Conservation (phyloP, 371 early-diverging fungal genomes). For the Modicella reniformis region DNA sequence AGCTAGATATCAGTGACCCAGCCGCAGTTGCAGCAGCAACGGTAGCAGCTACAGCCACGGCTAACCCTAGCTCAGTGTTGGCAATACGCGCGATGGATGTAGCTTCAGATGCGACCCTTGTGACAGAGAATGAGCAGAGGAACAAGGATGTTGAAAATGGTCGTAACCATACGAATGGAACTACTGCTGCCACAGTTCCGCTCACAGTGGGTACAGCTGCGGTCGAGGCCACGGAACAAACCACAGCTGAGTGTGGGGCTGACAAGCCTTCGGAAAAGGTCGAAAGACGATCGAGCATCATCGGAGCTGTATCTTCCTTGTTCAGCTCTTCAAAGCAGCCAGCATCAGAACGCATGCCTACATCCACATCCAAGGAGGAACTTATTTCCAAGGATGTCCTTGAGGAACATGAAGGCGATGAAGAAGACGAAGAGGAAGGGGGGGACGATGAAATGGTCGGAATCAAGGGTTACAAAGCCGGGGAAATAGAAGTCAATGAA, state of each 20-base stretch:
- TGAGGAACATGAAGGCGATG: conserved; percentile 14
- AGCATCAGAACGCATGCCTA: not conserved
- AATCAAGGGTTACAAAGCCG: not conserved
- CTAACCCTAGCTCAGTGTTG: not conserved
- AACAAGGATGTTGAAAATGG: no score
- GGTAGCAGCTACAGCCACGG: not conserved
- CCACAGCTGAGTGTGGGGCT: not conserved
- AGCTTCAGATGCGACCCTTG: not conserved
- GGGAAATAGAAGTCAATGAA: not conserved
- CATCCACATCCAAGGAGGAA: conserved; percentile 28
- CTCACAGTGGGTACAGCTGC: not conserved
- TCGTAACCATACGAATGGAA: not conserved
- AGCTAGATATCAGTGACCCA: conserved; percentile 38
- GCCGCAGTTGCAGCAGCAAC: conserved; percentile 27
- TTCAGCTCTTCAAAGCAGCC: conserved; percentile 25
- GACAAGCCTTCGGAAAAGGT: conserved; percentile 11
- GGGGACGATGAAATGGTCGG: not conserved
- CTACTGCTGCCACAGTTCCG: not conserved
- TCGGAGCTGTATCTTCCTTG: conserved; percentile 33
- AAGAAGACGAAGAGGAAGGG: not conserved
- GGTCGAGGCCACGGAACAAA: not conserved
- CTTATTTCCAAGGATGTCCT: conserved; percentile 13
- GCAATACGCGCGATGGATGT: not conserved
- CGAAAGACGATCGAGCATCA: conserved; percentile 41
- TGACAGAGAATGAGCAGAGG: not conserved